Evolutionary conservation across 768 basidiomycete genomes (phyloP).

Genomic region (Suillus fuscotomentosus): DNA sequence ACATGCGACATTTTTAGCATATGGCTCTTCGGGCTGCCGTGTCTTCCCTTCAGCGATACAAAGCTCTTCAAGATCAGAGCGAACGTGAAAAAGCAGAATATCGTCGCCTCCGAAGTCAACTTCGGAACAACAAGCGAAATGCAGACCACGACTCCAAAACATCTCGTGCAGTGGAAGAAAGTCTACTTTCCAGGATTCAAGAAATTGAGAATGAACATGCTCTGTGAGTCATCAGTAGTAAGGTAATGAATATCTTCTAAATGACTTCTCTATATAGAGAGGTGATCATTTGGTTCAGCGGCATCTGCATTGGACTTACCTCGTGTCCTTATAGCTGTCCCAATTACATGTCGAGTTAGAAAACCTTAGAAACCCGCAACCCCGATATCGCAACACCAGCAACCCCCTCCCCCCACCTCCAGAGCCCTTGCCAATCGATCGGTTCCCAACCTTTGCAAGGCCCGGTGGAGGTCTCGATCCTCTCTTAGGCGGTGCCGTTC

Average conservation of each 20-base stretch:
- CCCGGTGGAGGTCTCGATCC: slow-evolving; percentile 24
- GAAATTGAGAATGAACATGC: slow-evolving; percentile 30
- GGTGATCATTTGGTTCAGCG: not conserved
- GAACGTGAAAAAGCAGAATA: slow-evolving; percentile 30
- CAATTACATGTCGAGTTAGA: slow-evolving; percentile 36
- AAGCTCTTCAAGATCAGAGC: slow-evolving; percentile 34
- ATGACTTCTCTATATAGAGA: slow-evolving; percentile 3
- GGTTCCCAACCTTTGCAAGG: slow-evolving; percentile 41
- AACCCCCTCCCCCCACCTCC: slow-evolving; percentile 62
- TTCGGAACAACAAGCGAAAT: slow-evolving; percentile 27
- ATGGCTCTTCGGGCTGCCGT: slow-evolving; percentile 31
- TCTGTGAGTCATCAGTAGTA: slow-evolving; percentile 20
- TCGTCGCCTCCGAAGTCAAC: slow-evolving; percentile 30
- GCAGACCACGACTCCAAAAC: slow-evolving; percentile 34
- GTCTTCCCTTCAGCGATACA: slow-evolving; percentile 38
- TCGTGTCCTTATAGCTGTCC: slow-evolving; percentile 28
- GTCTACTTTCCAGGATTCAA: slow-evolving; percentile 30
- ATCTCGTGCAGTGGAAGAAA: slow-evolving; percentile 35
- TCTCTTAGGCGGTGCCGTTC: slow-evolving; percentile 17
- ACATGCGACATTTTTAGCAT: slow-evolving; percentile 26
- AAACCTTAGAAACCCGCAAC: slow-evolving; percentile 31
- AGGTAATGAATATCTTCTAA: slow-evolving; percentile 1
- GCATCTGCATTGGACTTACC: slow-evolving; percentile 12
- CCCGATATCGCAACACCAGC: slow-evolving; percentile 29
- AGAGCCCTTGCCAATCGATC: slow-evolving; percentile 46